Base-by-base conservation (phyloP, 169 alveolate species). In the Plasmodium billcollinsi region DNA sequence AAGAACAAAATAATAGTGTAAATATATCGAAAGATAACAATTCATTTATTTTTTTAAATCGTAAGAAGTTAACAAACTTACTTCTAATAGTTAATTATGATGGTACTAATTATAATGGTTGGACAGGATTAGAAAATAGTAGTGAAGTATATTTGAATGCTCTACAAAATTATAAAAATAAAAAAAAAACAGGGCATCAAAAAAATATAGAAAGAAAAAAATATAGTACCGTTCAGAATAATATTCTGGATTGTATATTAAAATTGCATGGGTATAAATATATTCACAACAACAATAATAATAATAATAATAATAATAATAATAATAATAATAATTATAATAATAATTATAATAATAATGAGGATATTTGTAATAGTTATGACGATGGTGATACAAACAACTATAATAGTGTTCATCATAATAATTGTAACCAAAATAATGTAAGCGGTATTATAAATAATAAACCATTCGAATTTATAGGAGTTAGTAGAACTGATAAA, bases 401-500 rank as follows among this genome's bases (percentile, higher is more conserved):
- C 5, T 39, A 5, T 39, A 39, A 39, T 39, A 54, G 6, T 54
- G 20, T 2, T n/a, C 62, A 14, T 65, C 58, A 7, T 65, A n/a
- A n/a, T n/a, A 58, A 65, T 33, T 1, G 1, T 45, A 15, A 65
- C 1, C 73, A 14, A 18, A 47, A 15, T 21, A 39, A 39, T 39
- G 9, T 39, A 39, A 39, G 9, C 5, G 9, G 2, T 39, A 39
- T 39, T 39, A 39, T 39, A 5, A 2, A 50, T 59, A 66, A 39
- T 11, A 74, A 88, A 50, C 85, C 92, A 3, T 94, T 94, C 29
- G 66, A 94, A n/a, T 89, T 94, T 43, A 88, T 94, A 18, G 89
- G 95, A 2, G 90, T 94, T 15, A 94, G 96, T 83, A 88, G 96
- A 65, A 94, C 96, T 4, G 96, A 94, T 72, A 94, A 90, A 65